Percentiles rank a stretch among this genome's conserved stretches.
Evolutionary conservation across 169 alveolate genomes (phyloP).

Genomic region (Plasmodium vinckei): DNA sequence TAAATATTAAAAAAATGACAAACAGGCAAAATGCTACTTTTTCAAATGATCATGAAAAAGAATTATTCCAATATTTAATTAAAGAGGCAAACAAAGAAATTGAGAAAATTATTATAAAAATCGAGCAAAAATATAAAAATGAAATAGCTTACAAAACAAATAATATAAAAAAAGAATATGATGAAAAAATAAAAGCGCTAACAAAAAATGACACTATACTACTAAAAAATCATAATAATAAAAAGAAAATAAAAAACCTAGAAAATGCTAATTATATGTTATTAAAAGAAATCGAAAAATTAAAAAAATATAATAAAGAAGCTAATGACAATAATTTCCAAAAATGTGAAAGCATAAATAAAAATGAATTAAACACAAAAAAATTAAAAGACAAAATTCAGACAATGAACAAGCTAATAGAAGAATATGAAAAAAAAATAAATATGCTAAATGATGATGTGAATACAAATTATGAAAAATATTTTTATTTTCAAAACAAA

Average conservation of each 20-base stretch:
- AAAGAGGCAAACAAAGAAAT: slow-evolving; percentile 45
- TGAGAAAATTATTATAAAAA: slow-evolving; percentile 21
- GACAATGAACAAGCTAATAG: neutral
- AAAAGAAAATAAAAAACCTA: slow-evolving; percentile 22
- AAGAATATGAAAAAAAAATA: slow-evolving; percentile 37
- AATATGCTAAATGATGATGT: slow-evolving; percentile 26
- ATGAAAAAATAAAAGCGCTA: slow-evolving; percentile 12
- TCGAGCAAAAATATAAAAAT: slow-evolving; percentile 23
- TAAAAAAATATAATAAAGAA: slow-evolving; percentile 4
- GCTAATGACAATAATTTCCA: slow-evolving; percentile 7
- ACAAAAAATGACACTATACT: neutral
- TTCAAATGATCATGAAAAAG: slow-evolving; percentile 40
- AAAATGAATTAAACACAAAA: neutral
- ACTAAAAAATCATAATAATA: slow-evolving; percentile 11
- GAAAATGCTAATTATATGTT: slow-evolving; percentile 15
- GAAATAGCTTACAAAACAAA: slow-evolving; percentile 6
- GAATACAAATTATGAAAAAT: slow-evolving; percentile 17
- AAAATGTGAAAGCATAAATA: slow-evolving; percentile 4
- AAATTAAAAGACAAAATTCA: slow-evolving; percentile 1
- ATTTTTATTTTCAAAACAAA: slow-evolving; percentile 14
- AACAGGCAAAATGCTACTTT: neutral
- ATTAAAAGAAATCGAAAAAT: slow-evolving; percentile 31
- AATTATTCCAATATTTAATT: slow-evolving; percentile 41
- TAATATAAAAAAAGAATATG: slow-evolving; percentile 18
- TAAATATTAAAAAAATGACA: neutral